A percentile compares a stretch with the other conserved stretches of the same genome.
phyloP scores from a whole-genome alignment of 495 filamentous ascomycete genomes.

The Neurospora sp. region DNA sequence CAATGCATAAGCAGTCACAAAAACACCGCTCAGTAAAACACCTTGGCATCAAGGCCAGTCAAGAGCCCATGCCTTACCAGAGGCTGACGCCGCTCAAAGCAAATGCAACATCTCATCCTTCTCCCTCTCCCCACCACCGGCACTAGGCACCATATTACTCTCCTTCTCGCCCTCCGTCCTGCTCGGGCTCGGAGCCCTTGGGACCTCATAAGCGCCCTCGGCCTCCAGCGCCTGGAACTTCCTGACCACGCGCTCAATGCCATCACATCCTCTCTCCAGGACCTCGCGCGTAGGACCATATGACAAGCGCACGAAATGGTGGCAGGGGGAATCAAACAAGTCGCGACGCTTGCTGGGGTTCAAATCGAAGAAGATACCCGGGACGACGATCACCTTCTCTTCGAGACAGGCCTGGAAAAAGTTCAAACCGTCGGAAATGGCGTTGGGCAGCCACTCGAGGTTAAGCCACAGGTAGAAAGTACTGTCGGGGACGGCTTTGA shows the following conservation, averaged over 20 bases:
- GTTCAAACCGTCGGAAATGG: conserved; percentile 83
- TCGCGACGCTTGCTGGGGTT: conserved; percentile 86
- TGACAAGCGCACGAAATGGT: conserved; percentile 86
- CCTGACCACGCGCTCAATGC: conserved; percentile 69
- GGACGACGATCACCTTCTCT: conserved; percentile 91
- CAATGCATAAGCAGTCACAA: background rate
- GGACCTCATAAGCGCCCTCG: background rate
- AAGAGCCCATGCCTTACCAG: background rate
- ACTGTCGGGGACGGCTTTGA: conserved; percentile 69
- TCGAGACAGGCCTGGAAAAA: conserved; percentile 90
- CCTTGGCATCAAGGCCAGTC: background rate
- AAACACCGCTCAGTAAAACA: background rate
- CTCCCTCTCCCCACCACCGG: background rate
- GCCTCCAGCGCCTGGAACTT: background rate
- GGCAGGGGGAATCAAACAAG: conserved; percentile 89
- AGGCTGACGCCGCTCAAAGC: background rate
- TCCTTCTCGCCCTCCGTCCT: background rate
- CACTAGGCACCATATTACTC: background rate
- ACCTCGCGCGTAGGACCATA: conserved; percentile 90
- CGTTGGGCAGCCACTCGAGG: conserved; percentile 51
- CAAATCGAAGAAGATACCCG: conserved; percentile 85
- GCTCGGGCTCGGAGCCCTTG: background rate
- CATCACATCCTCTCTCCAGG: conserved; percentile 73
- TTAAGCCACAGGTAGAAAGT: conserved; percentile 78
- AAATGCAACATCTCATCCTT: background rate